phyloP scores from a whole-genome alignment of 306 rosid genomes.

The Glycine latifolia region DNA sequence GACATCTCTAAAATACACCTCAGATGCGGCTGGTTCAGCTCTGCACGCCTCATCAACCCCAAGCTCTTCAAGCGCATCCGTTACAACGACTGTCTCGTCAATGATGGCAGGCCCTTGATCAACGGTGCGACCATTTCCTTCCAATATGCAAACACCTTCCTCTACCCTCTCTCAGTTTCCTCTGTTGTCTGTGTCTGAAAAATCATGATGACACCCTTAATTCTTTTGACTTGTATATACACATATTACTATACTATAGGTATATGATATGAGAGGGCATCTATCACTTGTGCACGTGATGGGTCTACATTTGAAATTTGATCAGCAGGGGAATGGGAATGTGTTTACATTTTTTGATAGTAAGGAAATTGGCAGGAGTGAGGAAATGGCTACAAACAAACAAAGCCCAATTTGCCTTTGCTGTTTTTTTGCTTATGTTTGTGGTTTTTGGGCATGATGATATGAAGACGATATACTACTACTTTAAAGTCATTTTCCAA shows the following conservation, averaged over 20 bases:
- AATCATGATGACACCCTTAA: not conserved
- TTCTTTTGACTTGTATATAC: slow-evolving; percentile 48
- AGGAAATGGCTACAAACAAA: not conserved
- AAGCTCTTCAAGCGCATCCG: slow-evolving; percentile 82
- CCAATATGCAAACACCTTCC: slow-evolving; percentile 82
- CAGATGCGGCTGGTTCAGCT: slow-evolving; percentile 93
- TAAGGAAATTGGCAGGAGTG: not conserved
- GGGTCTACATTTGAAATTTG: too few species aligned
- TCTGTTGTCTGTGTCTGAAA: slow-evolving; percentile 58
- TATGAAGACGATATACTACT: not conserved
- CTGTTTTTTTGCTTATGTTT: not conserved
- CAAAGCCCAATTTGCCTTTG: not conserved
- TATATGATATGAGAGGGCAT: too few species aligned
- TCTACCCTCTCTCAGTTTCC: slow-evolving; percentile 73
- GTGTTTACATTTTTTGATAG: slow-evolving; percentile 6
- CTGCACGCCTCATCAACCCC: slow-evolving; percentile 80
- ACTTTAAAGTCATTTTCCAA: too few species aligned
- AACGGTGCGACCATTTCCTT: slow-evolving; percentile 72
- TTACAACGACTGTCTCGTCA: slow-evolving; percentile 82
- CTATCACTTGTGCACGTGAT: too few species aligned
- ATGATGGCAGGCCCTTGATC: slow-evolving; percentile 72
- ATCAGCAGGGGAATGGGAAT: too few species aligned
- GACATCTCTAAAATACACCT: slow-evolving; percentile 73
- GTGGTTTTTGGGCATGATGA: slow-evolving; percentile 3
- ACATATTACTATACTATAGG: too few species aligned